Conservation (phyloP, 2,329 filamentous ascomycete species). For the Claviceps purpurea region DNA sequence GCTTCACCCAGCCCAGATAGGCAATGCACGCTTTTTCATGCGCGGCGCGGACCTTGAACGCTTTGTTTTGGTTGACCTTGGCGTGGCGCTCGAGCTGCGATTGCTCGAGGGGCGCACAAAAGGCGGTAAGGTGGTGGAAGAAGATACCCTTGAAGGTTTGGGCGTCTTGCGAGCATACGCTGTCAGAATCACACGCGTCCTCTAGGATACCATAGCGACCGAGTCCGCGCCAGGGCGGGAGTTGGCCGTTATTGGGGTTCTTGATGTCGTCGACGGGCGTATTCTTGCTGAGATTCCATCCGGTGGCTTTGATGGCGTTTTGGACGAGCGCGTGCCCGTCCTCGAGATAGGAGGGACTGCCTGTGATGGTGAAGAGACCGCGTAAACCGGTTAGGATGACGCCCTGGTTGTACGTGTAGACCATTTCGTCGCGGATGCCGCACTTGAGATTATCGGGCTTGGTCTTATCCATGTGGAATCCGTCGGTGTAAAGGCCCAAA, state of each 20-base stretch:
- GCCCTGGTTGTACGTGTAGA: conserved; percentile 94
- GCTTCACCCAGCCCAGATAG: conserved; percentile 63
- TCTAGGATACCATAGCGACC: conserved; percentile 72
- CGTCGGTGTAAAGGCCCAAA: conserved; percentile 67
- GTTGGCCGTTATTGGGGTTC: conserved; percentile 18
- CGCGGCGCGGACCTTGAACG: conserved; percentile 16
- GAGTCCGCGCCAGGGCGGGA: conserved; percentile 56
- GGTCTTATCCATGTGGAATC: conserved; percentile 63
- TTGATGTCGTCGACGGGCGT: conserved; percentile 27
- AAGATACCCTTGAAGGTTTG: conserved; percentile 94
- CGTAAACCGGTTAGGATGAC: conserved; percentile 73
- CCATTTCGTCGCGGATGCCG: conserved; percentile 72
- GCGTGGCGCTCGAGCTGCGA: conserved; percentile 11
- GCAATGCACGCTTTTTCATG: conserved; percentile 49
- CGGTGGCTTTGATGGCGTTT: conserved; percentile 64
- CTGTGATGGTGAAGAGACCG: conserved; percentile 67
- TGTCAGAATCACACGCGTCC: conserved; percentile 65
- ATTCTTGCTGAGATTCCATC: conserved; percentile 45
- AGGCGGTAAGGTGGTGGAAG: conserved; percentile 73
- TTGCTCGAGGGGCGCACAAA: conserved; percentile 54
- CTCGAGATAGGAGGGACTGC: conserved; percentile 53
- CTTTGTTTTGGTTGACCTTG: conserved; percentile 9
- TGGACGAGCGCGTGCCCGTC: conserved; percentile 70
- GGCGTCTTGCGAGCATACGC: conserved; percentile 64
- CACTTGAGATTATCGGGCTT: conserved; percentile 57